Evolutionary conservation across 2,329 filamentous ascomycete genomes (phyloP).

Genomic region (Cladorrhinum sp.): DNA sequence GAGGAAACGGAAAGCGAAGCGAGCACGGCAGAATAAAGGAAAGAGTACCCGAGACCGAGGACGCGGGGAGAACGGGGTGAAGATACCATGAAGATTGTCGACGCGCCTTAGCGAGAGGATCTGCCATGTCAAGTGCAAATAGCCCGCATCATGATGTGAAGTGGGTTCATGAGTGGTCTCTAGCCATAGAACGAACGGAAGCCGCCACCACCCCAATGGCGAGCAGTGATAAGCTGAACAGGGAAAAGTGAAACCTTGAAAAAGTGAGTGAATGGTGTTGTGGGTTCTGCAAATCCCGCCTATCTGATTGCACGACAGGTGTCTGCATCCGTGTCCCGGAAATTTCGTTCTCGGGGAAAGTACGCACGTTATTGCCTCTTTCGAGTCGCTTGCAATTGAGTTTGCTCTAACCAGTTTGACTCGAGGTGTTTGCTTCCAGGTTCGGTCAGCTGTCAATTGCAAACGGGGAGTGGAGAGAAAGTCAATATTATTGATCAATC

Average conservation of each 20-base stretch:
- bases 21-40: too few species aligned
- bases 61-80: background rate
- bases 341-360: background rate
- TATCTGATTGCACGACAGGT: background rate
- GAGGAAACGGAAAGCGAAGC: too few species aligned
- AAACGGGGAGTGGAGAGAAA: background rate
- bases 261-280: background rate
- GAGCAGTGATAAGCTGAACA: too few species aligned
- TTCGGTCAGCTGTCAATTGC: background rate
- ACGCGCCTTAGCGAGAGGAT: background rate
- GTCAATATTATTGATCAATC: too few species aligned
- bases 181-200: background rate
- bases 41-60: background rate
- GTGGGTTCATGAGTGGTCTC: too few species aligned
- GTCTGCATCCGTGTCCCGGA: background rate
- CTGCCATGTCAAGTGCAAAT: too few species aligned
- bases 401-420: background rate
- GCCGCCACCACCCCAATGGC: background rate
- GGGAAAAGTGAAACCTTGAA: background rate
- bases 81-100: background rate
- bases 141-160: too few species aligned
- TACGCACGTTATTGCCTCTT: background rate
- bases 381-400: background rate
- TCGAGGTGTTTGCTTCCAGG: background rate
- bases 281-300: background rate